Evolutionary conservation across 129 eudicot species (phyloP).

Genomic region (Gnaphalium uliginosum): DNA sequence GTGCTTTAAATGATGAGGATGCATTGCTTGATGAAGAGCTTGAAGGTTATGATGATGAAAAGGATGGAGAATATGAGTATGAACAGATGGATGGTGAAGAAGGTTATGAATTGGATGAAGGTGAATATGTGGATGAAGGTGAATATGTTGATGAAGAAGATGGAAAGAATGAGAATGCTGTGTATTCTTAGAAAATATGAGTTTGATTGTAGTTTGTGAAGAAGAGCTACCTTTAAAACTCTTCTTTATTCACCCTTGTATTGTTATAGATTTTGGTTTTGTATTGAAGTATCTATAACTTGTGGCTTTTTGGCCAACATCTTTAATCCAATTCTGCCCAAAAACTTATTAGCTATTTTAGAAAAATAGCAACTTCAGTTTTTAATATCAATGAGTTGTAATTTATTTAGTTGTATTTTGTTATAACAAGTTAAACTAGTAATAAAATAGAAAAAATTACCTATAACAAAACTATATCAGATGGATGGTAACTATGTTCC

Average conservation of each 20-base stretch:
- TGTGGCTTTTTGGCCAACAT: conserved; percentile 23
- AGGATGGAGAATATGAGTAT: conserved; percentile 60
- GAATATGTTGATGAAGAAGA: conserved; percentile 60
- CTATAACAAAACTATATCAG: background rate
- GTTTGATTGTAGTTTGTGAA: conserved; percentile 29
- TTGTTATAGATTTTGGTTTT: conserved; percentile 33
- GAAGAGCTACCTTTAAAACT: conserved; percentile 1
- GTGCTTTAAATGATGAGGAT: conserved; percentile 39
- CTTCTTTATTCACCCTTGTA: conserved; percentile 16
- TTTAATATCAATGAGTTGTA: background rate
- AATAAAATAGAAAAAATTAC: background rate
- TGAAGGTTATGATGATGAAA: conserved; percentile 56
- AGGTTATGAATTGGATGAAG: conserved; percentile 52
- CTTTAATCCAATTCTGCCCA: conserved; percentile 3
- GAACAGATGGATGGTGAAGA: conserved; percentile 71
- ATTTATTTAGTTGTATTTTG: background rate
- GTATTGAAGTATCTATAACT: conserved; percentile 26
- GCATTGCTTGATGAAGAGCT: conserved; percentile 30
- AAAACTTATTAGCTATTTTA: background rate
- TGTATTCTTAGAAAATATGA: conserved; percentile 37
- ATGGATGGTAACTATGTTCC: background rate
- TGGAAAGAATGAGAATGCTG: conserved; percentile 39
- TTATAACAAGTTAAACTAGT: background rate
- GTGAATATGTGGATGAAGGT: conserved; percentile 42
- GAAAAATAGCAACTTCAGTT: background rate